phyloP scores from a whole-genome alignment of 2,329 filamentous ascomycete species.

The Fusarium lateritium region DNA sequence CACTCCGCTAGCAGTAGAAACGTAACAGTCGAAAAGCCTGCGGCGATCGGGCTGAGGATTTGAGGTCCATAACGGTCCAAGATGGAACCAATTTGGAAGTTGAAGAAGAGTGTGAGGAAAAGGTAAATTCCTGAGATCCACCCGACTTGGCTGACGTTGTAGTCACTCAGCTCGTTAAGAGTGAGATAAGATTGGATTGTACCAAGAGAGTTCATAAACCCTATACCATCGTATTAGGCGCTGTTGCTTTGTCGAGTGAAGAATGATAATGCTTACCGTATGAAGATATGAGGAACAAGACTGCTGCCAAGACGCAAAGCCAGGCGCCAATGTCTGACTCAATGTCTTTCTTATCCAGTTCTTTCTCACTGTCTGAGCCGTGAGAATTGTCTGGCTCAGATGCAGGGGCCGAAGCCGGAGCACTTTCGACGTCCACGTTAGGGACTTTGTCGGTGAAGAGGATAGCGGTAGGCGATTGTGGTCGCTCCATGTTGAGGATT shows the following conservation, averaged over 20 bases:
- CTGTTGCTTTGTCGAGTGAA: too few relatives aligned
- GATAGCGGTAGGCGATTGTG: slow-evolving; percentile 1
- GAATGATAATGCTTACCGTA: slow-evolving; percentile 18
- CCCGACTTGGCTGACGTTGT: slow-evolving; percentile 59
- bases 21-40: slow-evolving; percentile 53
- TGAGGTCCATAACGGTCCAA: slow-evolving; percentile 63
- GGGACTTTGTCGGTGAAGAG: not conserved
- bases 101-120: slow-evolving; percentile 60
- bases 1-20: slow-evolving; percentile 63
- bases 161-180: slow-evolving; percentile 58
- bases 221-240: slow-evolving; percentile 38
- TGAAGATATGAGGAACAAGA: slow-evolving; percentile 39
- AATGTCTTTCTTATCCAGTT: slow-evolving; percentile 4
- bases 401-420: not conserved
- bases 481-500: not conserved
- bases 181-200: slow-evolving; percentile 62
- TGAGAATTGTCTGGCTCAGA: slow-evolving; percentile 7
- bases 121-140: slow-evolving; percentile 64
- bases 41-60: slow-evolving; percentile 56
- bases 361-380: slow-evolving; percentile 13
- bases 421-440: slow-evolving; percentile 10
- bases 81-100: slow-evolving; percentile 62
- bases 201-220: slow-evolving; percentile 63
- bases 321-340: slow-evolving; percentile 32
- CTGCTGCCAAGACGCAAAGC: slow-evolving; percentile 36